Evolutionary conservation across 2,329 filamentous ascomycete genomes (phyloP), one percentile per base, ranked within the genome.

Genomic region (Myriosclerotinia duriaeana): DNA sequence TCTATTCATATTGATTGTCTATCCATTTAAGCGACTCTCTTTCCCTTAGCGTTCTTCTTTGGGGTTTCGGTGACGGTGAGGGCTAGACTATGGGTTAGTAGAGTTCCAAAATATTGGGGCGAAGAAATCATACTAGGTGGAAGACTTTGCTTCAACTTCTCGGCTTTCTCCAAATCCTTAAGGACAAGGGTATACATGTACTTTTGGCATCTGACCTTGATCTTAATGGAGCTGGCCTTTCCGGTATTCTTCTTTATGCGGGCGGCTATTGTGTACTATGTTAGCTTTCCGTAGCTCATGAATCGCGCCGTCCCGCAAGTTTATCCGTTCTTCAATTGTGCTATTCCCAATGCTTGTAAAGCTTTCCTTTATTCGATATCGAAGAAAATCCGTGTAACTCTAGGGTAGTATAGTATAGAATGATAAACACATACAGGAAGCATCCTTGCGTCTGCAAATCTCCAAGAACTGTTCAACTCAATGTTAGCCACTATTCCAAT

Each of bases 401-500:
- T 20, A 50, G n/a, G n/a, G 8, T 26, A 48, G n/a, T 17, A 61
- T 34, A 34, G n/a, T 22, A 61, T 12, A 48, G 53, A 30, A 34
- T 42, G 38, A 34, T 59, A 38, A 63, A 70, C 70, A 93, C 93
- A 79, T 91, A 99, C 95, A 97, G 81, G 91, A 96, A 81, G 95
- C 95, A 89, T 99, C 96, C 87, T 97, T 96, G 82, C 95, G 91
- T 84, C 94, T 91, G 89, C 92, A 97, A 88, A 99, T 97, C 90
- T 98, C 95, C 83, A 99, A 96, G 92, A 99, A 99, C 88, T 97
- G 38, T 52, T 36, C 15, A 36, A 63, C 40, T 42, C 38, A 48
- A 40, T 22, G 64, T 70, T 65, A 70, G 66, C 48, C 34, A 66
- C 17, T 55, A 15, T 30, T 30, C 53, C 22, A 15, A 40, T 9